Conservation (phyloP, 1,284 basidiomycete genomes). For the Phylloporus sp. region DNA sequence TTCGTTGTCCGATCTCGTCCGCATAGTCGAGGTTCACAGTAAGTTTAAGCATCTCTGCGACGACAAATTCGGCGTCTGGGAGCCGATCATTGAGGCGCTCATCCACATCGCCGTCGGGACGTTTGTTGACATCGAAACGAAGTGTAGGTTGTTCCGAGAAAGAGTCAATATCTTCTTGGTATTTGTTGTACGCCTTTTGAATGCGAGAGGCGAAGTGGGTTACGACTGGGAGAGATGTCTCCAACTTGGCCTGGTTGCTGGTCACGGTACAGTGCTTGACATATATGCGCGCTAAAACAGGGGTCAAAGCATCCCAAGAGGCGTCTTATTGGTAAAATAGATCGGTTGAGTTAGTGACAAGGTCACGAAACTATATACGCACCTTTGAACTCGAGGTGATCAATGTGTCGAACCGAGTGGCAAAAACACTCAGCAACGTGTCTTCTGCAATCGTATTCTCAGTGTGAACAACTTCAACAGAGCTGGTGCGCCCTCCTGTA, state of each 20-base stretch:
- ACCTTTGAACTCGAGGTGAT: slow-evolving; percentile 80
- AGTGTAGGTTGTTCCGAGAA: slow-evolving; percentile 51
- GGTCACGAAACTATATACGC: slow-evolving; percentile 35
- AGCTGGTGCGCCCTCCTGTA: slow-evolving; percentile 60
- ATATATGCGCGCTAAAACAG: slow-evolving; percentile 88
- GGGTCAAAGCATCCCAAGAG: slow-evolving; percentile 82
- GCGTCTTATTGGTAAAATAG: too few species aligned
- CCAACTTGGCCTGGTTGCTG: slow-evolving; percentile 75
- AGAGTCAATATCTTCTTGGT: slow-evolving; percentile 62
- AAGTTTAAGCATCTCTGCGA: slow-evolving; percentile 84
- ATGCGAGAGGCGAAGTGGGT: slow-evolving; percentile 90
- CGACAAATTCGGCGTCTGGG: slow-evolving; percentile 65
- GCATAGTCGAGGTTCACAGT: slow-evolving; percentile 89
- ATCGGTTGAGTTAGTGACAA: background rate
- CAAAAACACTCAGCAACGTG: slow-evolving; percentile 71
- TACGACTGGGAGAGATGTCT: slow-evolving; percentile 85
- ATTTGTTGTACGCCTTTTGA: slow-evolving; percentile 79
- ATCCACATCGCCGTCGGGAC: slow-evolving; percentile 58
- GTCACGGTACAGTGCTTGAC: slow-evolving; percentile 78
- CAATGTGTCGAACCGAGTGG: slow-evolving; percentile 67
- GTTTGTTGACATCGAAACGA: slow-evolving; percentile 54
- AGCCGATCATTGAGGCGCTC: slow-evolving; percentile 58
- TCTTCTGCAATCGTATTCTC: slow-evolving; percentile 71
- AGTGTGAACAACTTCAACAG: slow-evolving; percentile 66
- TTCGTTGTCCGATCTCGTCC: slow-evolving; percentile 93